Percentiles rank a stretch among this genome's conserved stretches.
These are phyloP conservation scores for Cladosporium sp. DNA, from an alignment of 2,329 filamentous ascomycete species.

Conservation along the genomic window DNA sequence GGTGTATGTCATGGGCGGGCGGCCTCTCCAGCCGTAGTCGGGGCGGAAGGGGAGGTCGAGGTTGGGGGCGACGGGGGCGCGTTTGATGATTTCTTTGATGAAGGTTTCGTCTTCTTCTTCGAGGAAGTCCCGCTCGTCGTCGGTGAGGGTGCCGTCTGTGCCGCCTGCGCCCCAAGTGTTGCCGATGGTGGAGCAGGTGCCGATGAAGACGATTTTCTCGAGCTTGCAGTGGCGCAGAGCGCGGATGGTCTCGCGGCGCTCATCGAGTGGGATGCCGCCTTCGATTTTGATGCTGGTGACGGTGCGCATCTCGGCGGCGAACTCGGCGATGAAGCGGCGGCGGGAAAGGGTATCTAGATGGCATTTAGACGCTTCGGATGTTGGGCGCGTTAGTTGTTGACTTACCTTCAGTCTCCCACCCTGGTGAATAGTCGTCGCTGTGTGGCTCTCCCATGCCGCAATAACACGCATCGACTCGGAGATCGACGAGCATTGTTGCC, in stretches of 20 bases:
- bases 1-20: conserved; percentile 36
- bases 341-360: conserved; percentile 9
- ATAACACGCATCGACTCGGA: conserved; percentile 36
- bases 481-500: conserved; percentile 33
- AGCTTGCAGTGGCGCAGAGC: conserved; percentile 37
- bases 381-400: background rate
- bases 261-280: conserved; percentile 42
- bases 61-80: conserved; percentile 13
- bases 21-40: conserved; percentile 35
- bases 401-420: background rate
- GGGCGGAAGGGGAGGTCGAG: conserved; percentile 30
- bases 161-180: conserved; percentile 40
- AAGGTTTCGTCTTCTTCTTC: conserved; percentile 29
- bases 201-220: conserved; percentile 42
- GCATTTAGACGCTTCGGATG: background rate
- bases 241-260: conserved; percentile 40
- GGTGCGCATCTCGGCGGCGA: conserved; percentile 37
- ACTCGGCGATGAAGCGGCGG: conserved; percentile 36
- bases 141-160: conserved; percentile 11
- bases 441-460: conserved; percentile 20
- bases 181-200: conserved; percentile 36
- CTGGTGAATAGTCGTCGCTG: conserved; percentile 14
- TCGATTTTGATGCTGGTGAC: conserved; percentile 41
- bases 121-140: conserved; percentile 19
- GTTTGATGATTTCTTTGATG: conserved; percentile 21